A percentile compares a stretch with the other conserved stretches of the same genome.
These are phyloP conservation scores for Fomitopsis betulina DNA, from an alignment of 1,284 basidiomycete species.

Conservation along the genomic window DNA sequence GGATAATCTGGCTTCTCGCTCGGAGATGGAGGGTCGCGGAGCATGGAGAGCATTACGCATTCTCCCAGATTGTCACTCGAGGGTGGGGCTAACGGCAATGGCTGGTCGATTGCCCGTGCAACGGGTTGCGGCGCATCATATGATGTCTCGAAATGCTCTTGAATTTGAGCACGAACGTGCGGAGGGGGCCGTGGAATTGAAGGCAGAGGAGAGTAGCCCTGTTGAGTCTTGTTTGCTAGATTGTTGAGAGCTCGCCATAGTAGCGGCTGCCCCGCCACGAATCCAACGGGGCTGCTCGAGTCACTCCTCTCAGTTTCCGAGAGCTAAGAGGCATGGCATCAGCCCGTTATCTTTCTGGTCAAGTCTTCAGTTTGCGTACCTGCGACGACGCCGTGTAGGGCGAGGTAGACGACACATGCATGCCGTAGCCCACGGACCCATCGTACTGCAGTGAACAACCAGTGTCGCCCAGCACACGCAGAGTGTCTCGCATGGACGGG, in stretches of 20 bases:
- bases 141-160: no score
- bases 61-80: slow-evolving; percentile 31
- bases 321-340: slow-evolving; percentile 10
- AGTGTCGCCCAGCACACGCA: slow-evolving; percentile 5
- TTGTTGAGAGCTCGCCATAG: slow-evolving; percentile 2
- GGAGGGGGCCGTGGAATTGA: no score
- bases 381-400: slow-evolving; percentile 9
- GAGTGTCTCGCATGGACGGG: slow-evolving; percentile 5
- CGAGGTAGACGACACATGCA: slow-evolving; percentile 9
- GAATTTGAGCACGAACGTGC: no score
- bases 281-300: slow-evolving; percentile 13
- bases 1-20: slow-evolving; percentile 52
- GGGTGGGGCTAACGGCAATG: slow-evolving; percentile 44
- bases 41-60: slow-evolving; percentile 39
- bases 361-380: slow-evolving; percentile 14
- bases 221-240: no score
- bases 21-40: slow-evolving; percentile 42
- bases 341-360: slow-evolving; percentile 12
- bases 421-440: slow-evolving; percentile 3
- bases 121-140: neutral
- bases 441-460: slow-evolving; percentile 5
- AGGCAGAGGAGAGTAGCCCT: no score
- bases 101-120: slow-evolving; percentile 23
- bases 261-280: slow-evolving; percentile 12
- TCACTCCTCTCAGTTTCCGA: slow-evolving; percentile 12